phyloP scores from a whole-genome alignment of 148 eudicot species.

The Chenopodium formosanum region DNA sequence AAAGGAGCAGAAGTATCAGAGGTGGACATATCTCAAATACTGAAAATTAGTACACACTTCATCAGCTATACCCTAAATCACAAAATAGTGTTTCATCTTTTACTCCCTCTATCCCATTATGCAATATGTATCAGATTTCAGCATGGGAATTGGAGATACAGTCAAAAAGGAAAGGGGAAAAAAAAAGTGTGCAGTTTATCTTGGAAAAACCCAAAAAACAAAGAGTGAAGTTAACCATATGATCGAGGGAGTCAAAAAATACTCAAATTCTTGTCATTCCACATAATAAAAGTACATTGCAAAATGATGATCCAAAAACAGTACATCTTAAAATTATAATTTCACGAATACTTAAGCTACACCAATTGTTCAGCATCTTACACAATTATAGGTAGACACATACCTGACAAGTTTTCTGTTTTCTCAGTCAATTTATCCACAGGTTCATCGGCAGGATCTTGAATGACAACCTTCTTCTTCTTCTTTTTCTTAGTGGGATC shows the following conservation, averaged over 20 bases:
- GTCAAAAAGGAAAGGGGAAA: background rate
- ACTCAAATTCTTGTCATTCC: background rate
- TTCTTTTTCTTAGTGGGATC: conserved; percentile 35
- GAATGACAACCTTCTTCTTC: conserved; percentile 28
- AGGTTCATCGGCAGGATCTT: conserved; percentile 25
- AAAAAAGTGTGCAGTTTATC: background rate
- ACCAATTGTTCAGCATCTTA: background rate
- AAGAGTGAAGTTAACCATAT: background rate
- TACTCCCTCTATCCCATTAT: background rate
- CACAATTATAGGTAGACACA: background rate
- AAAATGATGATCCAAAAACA: background rate
- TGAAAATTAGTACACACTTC: background rate
- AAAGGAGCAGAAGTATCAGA: background rate
- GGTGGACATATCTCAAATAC: background rate
- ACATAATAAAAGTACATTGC: background rate
- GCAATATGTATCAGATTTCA: background rate
- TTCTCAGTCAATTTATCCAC: conserved; percentile 25
- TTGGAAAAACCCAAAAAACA: background rate
- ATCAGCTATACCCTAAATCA: background rate
- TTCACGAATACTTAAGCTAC: background rate
- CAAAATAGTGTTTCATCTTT: background rate
- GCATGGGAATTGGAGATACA: background rate
- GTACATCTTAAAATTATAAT: background rate
- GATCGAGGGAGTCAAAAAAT: too few relatives aligned
- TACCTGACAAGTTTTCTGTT: conserved; percentile 25